These are phyloP conservation scores for Camelina hispida DNA, from an alignment of 345 rosid species.

Conservation along the genomic window DNA sequence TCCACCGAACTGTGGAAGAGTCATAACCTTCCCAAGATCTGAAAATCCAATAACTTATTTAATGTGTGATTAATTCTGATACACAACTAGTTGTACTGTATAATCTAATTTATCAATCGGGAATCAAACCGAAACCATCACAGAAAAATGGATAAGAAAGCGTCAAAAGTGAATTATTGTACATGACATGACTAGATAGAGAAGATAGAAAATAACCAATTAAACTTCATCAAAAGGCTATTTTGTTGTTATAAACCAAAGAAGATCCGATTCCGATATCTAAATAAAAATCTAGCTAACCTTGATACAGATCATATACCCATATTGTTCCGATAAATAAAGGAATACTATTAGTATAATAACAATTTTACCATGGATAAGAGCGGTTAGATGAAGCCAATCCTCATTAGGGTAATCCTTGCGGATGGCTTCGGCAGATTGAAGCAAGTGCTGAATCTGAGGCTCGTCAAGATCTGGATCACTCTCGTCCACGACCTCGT, in stretches of 20 bases:
- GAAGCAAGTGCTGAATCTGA: conserved; percentile 57
- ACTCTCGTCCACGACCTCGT: conserved; percentile 64
- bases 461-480: conserved; percentile 74
- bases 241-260: too few species aligned
- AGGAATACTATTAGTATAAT: too few species aligned
- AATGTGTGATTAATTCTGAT: conserved; percentile 10
- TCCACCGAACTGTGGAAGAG: conserved; percentile 57
- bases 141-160: not conserved
- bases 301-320: too few species aligned
- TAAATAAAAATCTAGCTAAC: too few species aligned
- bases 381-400: conserved; percentile 21
- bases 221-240: not conserved
- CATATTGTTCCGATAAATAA: too few species aligned
- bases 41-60: conserved; percentile 10
- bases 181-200: not conserved
- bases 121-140: not conserved
- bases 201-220: not conserved
- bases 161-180: too few species aligned
- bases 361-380: conserved; percentile 49
- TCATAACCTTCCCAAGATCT: conserved; percentile 74
- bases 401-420: conserved; percentile 63
- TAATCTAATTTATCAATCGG: not conserved
- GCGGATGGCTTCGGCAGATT: conserved; percentile 66
- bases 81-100: not conserved
- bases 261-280: too few species aligned